Evolutionary conservation across 129 eudicot species (phyloP).

Genomic region (Sambucus nigra): DNA sequence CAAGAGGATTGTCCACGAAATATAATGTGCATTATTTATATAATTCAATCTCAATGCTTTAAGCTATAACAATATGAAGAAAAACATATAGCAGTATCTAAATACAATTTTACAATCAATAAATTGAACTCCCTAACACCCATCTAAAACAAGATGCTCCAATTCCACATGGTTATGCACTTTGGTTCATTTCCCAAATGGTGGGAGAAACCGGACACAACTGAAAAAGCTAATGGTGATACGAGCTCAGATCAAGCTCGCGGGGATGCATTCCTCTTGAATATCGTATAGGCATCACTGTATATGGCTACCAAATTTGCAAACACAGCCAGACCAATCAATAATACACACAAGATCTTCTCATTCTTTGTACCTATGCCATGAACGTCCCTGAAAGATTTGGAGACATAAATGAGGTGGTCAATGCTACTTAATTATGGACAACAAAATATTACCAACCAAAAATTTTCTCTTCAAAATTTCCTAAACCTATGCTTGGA

Average conservation of each 20-base stretch:
- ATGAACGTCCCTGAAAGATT: constrained; percentile 36
- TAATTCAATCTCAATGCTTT: too few relatives aligned
- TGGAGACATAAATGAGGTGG: not conserved
- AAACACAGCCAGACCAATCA: constrained; percentile 48
- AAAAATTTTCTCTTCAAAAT: too few relatives aligned
- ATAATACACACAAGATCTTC: constrained; percentile 34
- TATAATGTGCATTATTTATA: too few relatives aligned
- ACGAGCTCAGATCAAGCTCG: constrained; percentile 18
- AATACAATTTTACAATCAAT: not conserved
- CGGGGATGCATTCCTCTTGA: constrained; percentile 28
- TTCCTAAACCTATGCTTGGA: too few relatives aligned
- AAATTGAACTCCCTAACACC: not conserved
- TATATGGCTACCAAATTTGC: constrained; percentile 49
- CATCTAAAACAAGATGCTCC: too few relatives aligned
- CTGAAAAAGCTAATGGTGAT: not conserved
- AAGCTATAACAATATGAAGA: too few relatives aligned
- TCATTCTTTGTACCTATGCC: constrained; percentile 44
- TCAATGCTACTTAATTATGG: not conserved
- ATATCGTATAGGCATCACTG: constrained; percentile 38
- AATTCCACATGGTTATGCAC: too few relatives aligned
- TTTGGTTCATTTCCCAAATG: too few relatives aligned
- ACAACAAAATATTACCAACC: too few relatives aligned
- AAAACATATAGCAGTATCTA: not conserved
- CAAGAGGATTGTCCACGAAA: too few relatives aligned
- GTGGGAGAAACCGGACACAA: too few relatives aligned